Conservation (phyloP, 805 yeast species). For the Nakazawaea populi region DNA sequence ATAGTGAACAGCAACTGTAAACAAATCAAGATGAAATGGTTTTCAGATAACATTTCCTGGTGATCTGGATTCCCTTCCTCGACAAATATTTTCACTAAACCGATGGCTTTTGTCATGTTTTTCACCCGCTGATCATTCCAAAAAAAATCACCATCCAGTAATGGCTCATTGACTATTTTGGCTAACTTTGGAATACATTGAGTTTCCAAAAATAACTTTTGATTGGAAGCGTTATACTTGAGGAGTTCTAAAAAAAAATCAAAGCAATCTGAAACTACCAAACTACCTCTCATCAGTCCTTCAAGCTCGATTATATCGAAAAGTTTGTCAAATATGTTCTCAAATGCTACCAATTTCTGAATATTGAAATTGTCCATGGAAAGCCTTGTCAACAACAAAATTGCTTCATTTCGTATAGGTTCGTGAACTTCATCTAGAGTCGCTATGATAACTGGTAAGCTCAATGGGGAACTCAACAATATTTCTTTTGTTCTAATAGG, state of each 20-base stretch:
- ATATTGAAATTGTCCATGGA: slow-evolving; percentile 78
- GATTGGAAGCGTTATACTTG: slow-evolving; percentile 83
- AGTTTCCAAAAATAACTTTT: slow-evolving; percentile 81
- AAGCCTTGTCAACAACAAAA: slow-evolving; percentile 75
- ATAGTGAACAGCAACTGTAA: slow-evolving; percentile 67
- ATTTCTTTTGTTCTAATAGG: slow-evolving; percentile 68
- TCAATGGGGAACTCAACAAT: slow-evolving; percentile 67
- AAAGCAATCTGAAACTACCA: slow-evolving; percentile 88
- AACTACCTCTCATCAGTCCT: slow-evolving; percentile 84
- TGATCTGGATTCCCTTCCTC: slow-evolving; percentile 64
- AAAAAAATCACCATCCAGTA: slow-evolving; percentile 34
- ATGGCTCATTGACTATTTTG: slow-evolving; percentile 55
- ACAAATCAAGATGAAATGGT: slow-evolving; percentile 61
- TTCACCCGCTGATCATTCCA: slow-evolving; percentile 77
- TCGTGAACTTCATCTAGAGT: slow-evolving; percentile 64
- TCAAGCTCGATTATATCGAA: slow-evolving; percentile 79
- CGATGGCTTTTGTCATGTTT: slow-evolving; percentile 63
- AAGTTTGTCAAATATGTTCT: slow-evolving; percentile 79
- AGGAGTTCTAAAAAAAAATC: slow-evolving; percentile 67
- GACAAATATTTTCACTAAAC: slow-evolving; percentile 68
- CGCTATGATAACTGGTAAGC: slow-evolving; percentile 68
- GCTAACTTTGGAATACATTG: slow-evolving; percentile 68
- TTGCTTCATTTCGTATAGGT: slow-evolving; percentile 84
- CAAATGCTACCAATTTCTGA: slow-evolving; percentile 92
- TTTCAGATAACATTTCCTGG: slow-evolving; percentile 54